These are phyloP conservation scores for Mycogone perniciosa DNA, from an alignment of 2,329 filamentous ascomycete species.

Conservation along the genomic window DNA sequence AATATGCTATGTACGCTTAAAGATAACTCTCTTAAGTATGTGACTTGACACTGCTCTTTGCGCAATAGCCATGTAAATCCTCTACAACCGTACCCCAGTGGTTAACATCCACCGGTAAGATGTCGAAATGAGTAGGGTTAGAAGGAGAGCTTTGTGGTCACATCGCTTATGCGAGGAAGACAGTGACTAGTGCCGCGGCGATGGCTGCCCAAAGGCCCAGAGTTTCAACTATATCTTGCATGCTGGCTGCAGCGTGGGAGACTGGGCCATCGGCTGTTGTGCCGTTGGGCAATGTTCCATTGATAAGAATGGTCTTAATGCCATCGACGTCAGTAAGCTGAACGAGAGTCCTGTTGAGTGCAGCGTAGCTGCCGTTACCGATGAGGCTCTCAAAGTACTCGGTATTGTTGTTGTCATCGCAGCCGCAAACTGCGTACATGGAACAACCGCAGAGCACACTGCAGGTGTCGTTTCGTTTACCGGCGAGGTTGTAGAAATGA, in stretches of 20 bases:
- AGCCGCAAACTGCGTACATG: conserved; percentile 49
- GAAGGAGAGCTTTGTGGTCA: no score
- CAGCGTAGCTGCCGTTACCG: conserved; percentile 55
- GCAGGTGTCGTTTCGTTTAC: conserved; percentile 31
- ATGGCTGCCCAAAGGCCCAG: conserved; percentile 47
- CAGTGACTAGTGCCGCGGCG: conserved; percentile 37
- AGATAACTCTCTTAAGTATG: no score
- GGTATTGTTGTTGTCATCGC: conserved; percentile 58
- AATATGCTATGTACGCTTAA: no score
- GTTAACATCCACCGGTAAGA: no score
- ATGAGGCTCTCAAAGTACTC: conserved; percentile 56
- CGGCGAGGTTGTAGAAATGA: conserved; percentile 44
- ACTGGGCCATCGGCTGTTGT: conserved; percentile 41
- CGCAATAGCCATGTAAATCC: no score
- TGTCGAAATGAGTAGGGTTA: no score
- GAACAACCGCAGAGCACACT: conserved; percentile 46
- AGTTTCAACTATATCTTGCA: conserved; percentile 29
- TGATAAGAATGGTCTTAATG: conserved; percentile 57
- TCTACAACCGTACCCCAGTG: no score
- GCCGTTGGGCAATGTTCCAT: conserved; percentile 67
- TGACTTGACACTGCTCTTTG: no score
- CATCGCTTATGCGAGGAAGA: conserved; percentile 33
- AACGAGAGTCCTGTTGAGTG: conserved; percentile 56
- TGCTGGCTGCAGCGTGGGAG: conserved; percentile 26
- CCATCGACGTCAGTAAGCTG: conserved; percentile 41